phyloP scores from a whole-genome alignment of 192 early-diverging fungal genomes.

The Coemansia sp. region DNA sequence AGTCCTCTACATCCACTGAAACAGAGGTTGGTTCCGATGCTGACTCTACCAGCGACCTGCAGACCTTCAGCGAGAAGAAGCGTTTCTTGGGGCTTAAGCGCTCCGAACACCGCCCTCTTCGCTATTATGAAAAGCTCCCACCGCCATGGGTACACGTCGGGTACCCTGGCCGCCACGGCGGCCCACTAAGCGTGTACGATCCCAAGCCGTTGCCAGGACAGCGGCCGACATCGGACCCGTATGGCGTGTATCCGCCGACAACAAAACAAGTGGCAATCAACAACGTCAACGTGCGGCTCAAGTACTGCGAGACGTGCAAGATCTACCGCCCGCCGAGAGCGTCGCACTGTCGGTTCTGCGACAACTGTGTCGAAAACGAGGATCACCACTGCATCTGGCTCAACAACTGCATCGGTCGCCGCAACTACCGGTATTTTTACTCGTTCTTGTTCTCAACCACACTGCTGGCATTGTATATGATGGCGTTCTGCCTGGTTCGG shows the following conservation, averaged over 20 bases:
- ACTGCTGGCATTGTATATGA: conserved; percentile 62
- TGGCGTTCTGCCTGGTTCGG: conserved; percentile 62
- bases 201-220: conserved; percentile 26
- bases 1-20: background rate
- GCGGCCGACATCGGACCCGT: conserved; percentile 17
- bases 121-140: conserved; percentile 56
- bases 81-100: background rate
- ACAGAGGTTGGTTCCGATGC: background rate
- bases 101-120: conserved; percentile 31
- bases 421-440: conserved; percentile 83
- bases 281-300: conserved; percentile 63
- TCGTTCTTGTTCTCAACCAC: conserved; percentile 67
- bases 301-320: conserved; percentile 88
- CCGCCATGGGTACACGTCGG: conserved; percentile 50
- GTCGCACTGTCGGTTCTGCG: conserved; percentile 84
- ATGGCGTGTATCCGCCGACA: conserved; percentile 40
- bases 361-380: conserved; percentile 87
- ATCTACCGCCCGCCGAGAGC: conserved; percentile 87
- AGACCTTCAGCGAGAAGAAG: background rate
- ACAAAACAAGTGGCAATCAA: conserved; percentile 64
- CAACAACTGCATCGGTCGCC: conserved; percentile 86
- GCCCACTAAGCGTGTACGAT: conserved; percentile 50
- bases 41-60: background rate
- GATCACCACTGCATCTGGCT: conserved; percentile 96
- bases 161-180: conserved; percentile 20